Base-by-base conservation (phyloP, 176 grass and related monocot species). In the Bromus sterilis region DNA sequence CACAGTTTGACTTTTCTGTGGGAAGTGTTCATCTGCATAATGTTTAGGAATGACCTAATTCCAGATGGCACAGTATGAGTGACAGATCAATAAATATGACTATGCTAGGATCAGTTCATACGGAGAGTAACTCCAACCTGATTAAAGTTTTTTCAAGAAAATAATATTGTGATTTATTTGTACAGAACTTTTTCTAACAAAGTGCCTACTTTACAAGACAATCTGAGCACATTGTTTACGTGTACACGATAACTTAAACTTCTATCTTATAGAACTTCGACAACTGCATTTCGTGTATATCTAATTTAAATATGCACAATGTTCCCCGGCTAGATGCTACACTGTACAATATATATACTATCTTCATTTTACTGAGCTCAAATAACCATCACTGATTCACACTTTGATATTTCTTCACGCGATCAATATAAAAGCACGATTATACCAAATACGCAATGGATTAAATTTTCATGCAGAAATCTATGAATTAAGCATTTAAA, bases 11-110 rank as follows among this genome's bases (percentile, higher is more conserved):
- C 55, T 85, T 75, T 5, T 7, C 24, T n/a, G 30, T 56, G 71
- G 77, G 6, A 88, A 79, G 70, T 88, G 26, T 35, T 20, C 15
- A 14, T 6, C 6, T 15, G 77, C 74, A 81, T 88, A 91, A 6
- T 32, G 2, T n/a, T 48, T 88, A 7, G 82, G 46, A 49, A 91
- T 80, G n/a, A 36, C 58, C 86, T 88, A 48, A 30, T 78, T 80
- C 56, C 15, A 77, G 61, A 51, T 25, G 21, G 65, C 34, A 23
- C 34, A 40, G 35, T 39, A 40, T 68, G 21, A 68, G 65, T 24
- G 21, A 40, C 35, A 40, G 65, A 68, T 40, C 65, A 68, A 40
- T 3, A 24, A 40, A 68, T 40, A 40, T 40, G 21, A 40, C 3
- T 66, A 20, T 0, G 31, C 20, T 67, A 4, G 34, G 64, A 39